Percentiles rank a stretch among this genome's conserved stretches.
These are phyloP conservation scores for Ophiocordyceps robertsii DNA, from an alignment of 2,329 filamentous ascomycete genomes.

Conservation along the genomic window DNA sequence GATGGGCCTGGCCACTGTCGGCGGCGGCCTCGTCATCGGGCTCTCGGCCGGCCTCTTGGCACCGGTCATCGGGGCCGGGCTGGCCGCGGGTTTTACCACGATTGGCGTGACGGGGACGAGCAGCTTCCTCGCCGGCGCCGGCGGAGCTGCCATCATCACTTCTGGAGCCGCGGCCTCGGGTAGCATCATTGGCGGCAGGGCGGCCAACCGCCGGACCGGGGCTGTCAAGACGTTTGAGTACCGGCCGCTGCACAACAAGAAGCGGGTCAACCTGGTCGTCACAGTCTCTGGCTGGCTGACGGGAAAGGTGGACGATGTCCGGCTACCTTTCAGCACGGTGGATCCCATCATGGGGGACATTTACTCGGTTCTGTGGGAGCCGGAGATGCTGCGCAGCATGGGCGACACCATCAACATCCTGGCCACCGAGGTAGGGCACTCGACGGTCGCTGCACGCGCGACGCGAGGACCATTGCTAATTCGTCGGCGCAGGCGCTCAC, in stretches of 20 bases:
- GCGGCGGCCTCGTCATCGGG: slow-evolving; percentile 88
- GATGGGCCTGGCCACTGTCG: slow-evolving; percentile 94
- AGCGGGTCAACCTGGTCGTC: slow-evolving; percentile 87
- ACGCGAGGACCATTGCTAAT: not conserved
- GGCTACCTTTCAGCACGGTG: slow-evolving; percentile 88
- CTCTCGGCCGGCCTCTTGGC: slow-evolving; percentile 84
- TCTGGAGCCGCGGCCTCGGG: slow-evolving; percentile 79
- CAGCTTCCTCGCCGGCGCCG: slow-evolving; percentile 80
- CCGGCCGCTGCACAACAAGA: slow-evolving; percentile 92
- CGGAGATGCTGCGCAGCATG: slow-evolving; percentile 95
- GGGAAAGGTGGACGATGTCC: slow-evolving; percentile 91
- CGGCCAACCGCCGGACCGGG: slow-evolving; percentile 77
- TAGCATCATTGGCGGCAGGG: slow-evolving; percentile 71
- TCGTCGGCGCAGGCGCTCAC: slow-evolving; percentile 58
- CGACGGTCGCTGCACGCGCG: not conserved
- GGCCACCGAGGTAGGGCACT: slow-evolving; percentile 72
- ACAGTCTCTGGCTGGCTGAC: slow-evolving; percentile 98
- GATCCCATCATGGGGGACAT: slow-evolving; percentile 97
- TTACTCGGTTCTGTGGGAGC: slow-evolving; percentile 95
- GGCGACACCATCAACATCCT: slow-evolving; percentile 98
- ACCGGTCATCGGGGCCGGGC: slow-evolving; percentile 83
- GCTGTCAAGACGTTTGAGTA: slow-evolving; percentile 96
- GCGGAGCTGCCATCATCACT: slow-evolving; percentile 87
- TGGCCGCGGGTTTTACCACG: slow-evolving; percentile 89
- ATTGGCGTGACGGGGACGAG: slow-evolving; percentile 85